Evolutionary conservation across 2,329 filamentous ascomycete genomes (phyloP).

Genomic region (Coniella lustricola): DNA sequence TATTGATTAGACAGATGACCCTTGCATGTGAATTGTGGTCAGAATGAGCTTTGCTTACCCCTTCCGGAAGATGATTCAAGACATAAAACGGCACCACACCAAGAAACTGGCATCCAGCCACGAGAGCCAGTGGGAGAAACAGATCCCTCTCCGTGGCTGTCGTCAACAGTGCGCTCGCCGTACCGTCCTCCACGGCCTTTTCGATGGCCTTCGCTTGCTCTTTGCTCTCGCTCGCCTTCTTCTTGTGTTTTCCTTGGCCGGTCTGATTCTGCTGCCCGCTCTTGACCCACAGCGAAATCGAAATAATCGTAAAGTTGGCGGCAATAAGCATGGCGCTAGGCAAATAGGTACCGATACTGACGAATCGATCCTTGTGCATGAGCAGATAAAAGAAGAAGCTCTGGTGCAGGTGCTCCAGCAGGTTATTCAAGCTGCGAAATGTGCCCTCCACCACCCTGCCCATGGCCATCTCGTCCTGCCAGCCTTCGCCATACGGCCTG

Average conservation of each 20-base stretch:
- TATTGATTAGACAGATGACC: neutral
- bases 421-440: constrained; percentile 89
- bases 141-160: constrained; percentile 53
- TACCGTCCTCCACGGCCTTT: constrained; percentile 26
- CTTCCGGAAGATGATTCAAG: constrained; percentile 68
- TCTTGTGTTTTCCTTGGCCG: constrained; percentile 8
- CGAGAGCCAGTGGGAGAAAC: constrained; percentile 65
- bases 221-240: constrained; percentile 18
- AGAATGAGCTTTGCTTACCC: constrained; percentile 41
- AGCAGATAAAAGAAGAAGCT: constrained; percentile 99
- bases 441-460: constrained; percentile 84
- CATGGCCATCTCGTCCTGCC: constrained; percentile 97
- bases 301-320: constrained; percentile 90
- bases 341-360: constrained; percentile 95
- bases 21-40: neutral
- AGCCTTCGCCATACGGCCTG: constrained; percentile 81
- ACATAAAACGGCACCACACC: constrained; percentile 75
- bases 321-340: constrained; percentile 97
- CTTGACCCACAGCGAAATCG: constrained; percentile 87
- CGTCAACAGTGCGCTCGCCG: constrained; percentile 15
- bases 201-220: constrained; percentile 25
- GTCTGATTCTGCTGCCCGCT: constrained; percentile 52
- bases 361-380: constrained; percentile 85
- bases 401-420: constrained; percentile 94
- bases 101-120: constrained; percentile 66